Conservation (phyloP, 2,329 filamentous ascomycete genomes). For the Talaromyces sp. region DNA sequence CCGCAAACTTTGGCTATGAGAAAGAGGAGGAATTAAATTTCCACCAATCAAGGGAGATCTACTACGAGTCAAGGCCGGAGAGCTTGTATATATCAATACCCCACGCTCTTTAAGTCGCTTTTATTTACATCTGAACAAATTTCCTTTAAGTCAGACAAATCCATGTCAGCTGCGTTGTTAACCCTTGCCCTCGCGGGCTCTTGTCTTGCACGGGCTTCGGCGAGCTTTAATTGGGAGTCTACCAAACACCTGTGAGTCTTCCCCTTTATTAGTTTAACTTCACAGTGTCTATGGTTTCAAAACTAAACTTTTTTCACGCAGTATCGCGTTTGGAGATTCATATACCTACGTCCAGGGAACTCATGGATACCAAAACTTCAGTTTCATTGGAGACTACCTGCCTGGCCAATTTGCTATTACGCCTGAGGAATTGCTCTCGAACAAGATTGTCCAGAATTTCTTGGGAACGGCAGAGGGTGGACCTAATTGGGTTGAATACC, state of each 20-base stretch:
- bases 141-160: background rate
- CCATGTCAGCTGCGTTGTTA: background rate
- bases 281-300: background rate
- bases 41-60: background rate
- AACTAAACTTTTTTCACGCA: background rate
- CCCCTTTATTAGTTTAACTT: background rate
- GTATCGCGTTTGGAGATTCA: slow-evolving; percentile 28
- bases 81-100: background rate
- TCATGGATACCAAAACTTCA: slow-evolving; percentile 46
- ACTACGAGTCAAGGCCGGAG: background rate
- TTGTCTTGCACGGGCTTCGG: background rate
- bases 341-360: slow-evolving; percentile 50
- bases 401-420: slow-evolving; percentile 39
- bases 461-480: slow-evolving; percentile 49
- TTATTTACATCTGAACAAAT: background rate
- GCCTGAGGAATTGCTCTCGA: slow-evolving; percentile 40
- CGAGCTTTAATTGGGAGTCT: background rate
- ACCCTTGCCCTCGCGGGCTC: background rate
- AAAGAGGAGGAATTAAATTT: background rate
- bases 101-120: background rate
- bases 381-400: slow-evolving; percentile 52
- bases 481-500: slow-evolving; percentile 51
- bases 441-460: slow-evolving; percentile 49
- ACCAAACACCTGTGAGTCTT: background rate
- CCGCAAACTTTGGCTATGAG: background rate